Evolutionary conservation across 331 rosid species (phyloP), one percentile per base, ranked within the genome.

Genomic region (Acacia pycnantha): DNA sequence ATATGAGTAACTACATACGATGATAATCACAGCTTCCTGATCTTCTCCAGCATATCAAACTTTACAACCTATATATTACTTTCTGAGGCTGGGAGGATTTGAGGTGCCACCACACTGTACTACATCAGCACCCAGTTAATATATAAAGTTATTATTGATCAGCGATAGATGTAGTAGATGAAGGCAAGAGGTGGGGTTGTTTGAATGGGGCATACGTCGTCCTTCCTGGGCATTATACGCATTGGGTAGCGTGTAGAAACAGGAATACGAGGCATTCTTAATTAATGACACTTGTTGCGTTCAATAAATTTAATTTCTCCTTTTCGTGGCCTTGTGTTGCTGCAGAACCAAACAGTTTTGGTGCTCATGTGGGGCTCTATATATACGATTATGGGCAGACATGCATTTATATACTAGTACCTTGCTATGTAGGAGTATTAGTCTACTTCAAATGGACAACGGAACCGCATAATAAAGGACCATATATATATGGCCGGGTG

Each of bases 341-440:
- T n/a, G 72, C 80, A 74, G 53, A 83, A 16, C 77, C 86, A 27
- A 88, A 89, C 3, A 88, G 83, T 76, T 79, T 51, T 19, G 59
- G 59, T 15, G 54, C 21, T 53, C 10, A 53, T 9, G 24, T 53
- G 59, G 59, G 24, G 59, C 59, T 43, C 59, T 43, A 43, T 9
- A 10, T 43, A 43, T 9, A 10, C 41, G 41, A 37, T 33, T 33
- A 0, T 33, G 5, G 37, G 37, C 37, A 33, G 37, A 33, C 37
- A 33, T 6, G 40, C 46, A 41, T 11, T 41, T 41, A 41, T 8
- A 41, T 41, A 41, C 15, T 46, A n/a, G n/a, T n/a, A 3, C 50
- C 50, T 46, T 13, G 15, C 16, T 13, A 46, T 46, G 46, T 41
- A 9, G 11, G 4, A 46, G 15, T 37, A 37, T 3, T 47, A 46